These are phyloP conservation scores for Drechslerella dactyloides DNA, from an alignment of 2,329 filamentous ascomycete species.

Conservation along the genomic window DNA sequence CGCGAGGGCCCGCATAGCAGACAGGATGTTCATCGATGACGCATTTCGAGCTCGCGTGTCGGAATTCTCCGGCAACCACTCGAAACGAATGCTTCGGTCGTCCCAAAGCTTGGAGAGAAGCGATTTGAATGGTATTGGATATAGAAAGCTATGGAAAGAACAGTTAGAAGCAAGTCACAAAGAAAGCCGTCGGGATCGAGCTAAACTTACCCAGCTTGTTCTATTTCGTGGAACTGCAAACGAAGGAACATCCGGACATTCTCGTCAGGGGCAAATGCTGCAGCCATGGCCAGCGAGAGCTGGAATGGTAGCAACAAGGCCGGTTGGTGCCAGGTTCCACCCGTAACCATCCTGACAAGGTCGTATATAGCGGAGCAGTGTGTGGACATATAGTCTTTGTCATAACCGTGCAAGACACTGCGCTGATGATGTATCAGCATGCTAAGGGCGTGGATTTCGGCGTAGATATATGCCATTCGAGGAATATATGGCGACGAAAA, in stretches of 20 bases:
- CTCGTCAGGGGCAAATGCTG: conserved; percentile 80
- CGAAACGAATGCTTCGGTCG: conserved; percentile 73
- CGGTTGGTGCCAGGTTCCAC: conserved; percentile 63
- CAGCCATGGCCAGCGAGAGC: conserved; percentile 75
- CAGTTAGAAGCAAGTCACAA: conserved; percentile 12
- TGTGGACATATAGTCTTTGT: conserved; percentile 59
- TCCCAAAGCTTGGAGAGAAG: conserved; percentile 79
- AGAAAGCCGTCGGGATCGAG: conserved; percentile 61
- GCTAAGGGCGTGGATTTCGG: conserved; percentile 39
- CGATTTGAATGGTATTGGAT: conserved; percentile 73
- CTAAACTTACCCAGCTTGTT: conserved; percentile 69
- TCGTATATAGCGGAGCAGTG: conserved; percentile 75
- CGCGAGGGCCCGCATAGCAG: conserved; percentile 30
- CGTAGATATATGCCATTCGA: conserved; percentile 37
- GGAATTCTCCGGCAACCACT: conserved; percentile 79
- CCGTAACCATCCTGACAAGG: conserved; percentile 76
- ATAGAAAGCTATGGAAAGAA: conserved; percentile 73
- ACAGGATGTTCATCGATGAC: conserved; percentile 23
- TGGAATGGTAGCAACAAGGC: conserved; percentile 77
- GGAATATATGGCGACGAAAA: background rate
- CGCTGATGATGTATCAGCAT: conserved; percentile 48
- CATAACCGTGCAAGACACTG: conserved; percentile 59
- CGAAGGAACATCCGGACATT: conserved; percentile 79
- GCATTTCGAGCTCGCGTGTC: conserved; percentile 3
- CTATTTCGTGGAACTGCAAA: conserved; percentile 77